These are phyloP conservation scores for Mycena olivaceomarginata DNA, from an alignment of 768 basidiomycete genomes.

Conservation along the genomic window DNA sequence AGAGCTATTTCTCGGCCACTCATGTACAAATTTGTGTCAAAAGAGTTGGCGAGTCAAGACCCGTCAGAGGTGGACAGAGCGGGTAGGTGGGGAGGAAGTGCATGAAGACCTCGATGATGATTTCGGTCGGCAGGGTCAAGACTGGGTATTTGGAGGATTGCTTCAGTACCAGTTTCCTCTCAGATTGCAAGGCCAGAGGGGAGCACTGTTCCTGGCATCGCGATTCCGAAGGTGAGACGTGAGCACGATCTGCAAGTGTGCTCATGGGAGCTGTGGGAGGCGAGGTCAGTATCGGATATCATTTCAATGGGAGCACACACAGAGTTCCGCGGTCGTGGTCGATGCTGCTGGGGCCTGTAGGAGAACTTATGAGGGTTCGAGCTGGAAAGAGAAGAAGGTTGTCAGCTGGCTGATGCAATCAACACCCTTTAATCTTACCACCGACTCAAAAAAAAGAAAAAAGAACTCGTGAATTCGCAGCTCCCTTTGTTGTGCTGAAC, in stretches of 20 bases:
- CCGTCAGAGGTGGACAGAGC: neutral
- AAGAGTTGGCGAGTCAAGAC: neutral
- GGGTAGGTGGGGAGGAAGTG: constrained; percentile 6
- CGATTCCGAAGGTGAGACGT: neutral
- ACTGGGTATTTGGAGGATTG: neutral
- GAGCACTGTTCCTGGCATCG: neutral
- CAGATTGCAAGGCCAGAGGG: neutral
- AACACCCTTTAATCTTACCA: too few relatives aligned
- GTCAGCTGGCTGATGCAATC: too few relatives aligned
- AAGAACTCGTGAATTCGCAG: too few relatives aligned
- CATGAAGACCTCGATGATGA: neutral
- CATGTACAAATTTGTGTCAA: neutral
- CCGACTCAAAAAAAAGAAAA: too few relatives aligned
- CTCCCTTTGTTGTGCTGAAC: too few relatives aligned
- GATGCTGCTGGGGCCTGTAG: too few relatives aligned
- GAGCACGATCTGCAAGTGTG: neutral
- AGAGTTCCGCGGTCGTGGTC: too few relatives aligned
- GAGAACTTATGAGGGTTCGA: too few relatives aligned
- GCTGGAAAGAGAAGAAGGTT: too few relatives aligned
- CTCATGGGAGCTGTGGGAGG: neutral
- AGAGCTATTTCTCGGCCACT: neutral
- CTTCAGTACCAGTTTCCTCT: neutral
- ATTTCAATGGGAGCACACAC: too few relatives aligned
- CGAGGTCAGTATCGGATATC: too few relatives aligned
- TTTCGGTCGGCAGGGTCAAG: neutral